A percentile compares a stretch with the other conserved stretches of the same genome.
These are phyloP conservation scores for Fusarium udum DNA, from an alignment of 2,329 filamentous ascomycete genomes.

Conservation along the genomic window DNA sequence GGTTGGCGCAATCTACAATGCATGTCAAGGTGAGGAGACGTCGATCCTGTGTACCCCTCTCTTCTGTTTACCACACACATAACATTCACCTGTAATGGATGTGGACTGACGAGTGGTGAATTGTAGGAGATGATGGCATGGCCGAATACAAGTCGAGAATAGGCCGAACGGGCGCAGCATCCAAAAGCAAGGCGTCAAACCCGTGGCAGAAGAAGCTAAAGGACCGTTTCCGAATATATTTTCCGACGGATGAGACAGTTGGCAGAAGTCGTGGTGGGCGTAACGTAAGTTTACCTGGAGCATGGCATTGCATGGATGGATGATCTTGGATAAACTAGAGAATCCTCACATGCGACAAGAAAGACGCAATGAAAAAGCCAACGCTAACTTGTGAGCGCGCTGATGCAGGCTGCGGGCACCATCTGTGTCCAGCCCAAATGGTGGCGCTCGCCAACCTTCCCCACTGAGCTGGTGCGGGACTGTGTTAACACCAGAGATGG, in stretches of 20 bases:
- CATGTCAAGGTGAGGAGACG: slow-evolving; percentile 59
- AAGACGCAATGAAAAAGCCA: slow-evolving; percentile 20
- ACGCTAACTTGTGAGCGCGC: slow-evolving; percentile 38
- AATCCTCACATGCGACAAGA: slow-evolving; percentile 31
- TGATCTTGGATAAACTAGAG: slow-evolving; percentile 26
- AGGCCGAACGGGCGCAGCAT: slow-evolving; percentile 41
- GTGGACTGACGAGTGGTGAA: slow-evolving; percentile 22
- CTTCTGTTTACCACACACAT: slow-evolving; percentile 22
- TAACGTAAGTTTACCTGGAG: slow-evolving; percentile 51
- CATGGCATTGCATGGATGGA: slow-evolving; percentile 4
- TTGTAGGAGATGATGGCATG: slow-evolving; percentile 51
- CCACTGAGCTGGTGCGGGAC: slow-evolving; percentile 76
- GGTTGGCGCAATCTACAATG: slow-evolving; percentile 64
- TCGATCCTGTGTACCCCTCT: slow-evolving; percentile 28
- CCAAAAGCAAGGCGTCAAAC: slow-evolving; percentile 37
- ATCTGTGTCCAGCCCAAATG: slow-evolving; percentile 80
- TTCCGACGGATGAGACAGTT: slow-evolving; percentile 79
- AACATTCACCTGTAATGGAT: slow-evolving; percentile 13
- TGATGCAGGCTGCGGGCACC: slow-evolving; percentile 76
- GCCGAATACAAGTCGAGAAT: slow-evolving; percentile 56
- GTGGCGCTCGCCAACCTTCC: slow-evolving; percentile 77
- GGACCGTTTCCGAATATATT: slow-evolving; percentile 77
- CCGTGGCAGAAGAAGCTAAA: slow-evolving; percentile 44
- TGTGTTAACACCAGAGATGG: slow-evolving; percentile 76
- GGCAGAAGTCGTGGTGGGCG: slow-evolving; percentile 69